These are phyloP conservation scores for Solanum lignicaule DNA, from an alignment of 257 asterid species.

Conservation along the genomic window DNA sequence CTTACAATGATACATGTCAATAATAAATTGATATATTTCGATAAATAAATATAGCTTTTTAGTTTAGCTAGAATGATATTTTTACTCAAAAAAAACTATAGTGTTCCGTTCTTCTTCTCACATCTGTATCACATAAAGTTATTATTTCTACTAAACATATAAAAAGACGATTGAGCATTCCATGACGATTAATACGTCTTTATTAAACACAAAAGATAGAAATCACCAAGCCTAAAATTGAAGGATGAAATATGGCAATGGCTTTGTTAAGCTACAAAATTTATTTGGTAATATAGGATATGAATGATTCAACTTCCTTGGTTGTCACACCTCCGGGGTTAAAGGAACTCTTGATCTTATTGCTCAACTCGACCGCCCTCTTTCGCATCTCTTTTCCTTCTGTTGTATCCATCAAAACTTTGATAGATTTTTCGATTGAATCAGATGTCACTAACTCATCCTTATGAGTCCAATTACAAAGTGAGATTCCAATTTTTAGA, in stretches of 20 bases:
- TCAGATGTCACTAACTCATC: background rate
- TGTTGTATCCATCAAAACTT: background rate
- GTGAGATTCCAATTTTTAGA: background rate
- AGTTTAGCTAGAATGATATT: no score
- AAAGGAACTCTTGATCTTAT: background rate
- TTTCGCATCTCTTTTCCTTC: background rate
- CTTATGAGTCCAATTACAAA: background rate
- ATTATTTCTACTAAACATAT: no score
- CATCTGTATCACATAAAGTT: no score
- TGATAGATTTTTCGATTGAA: background rate
- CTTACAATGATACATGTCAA: fast-evolving
- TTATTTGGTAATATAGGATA: background rate
- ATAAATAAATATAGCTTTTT: no score
- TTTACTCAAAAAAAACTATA: no score
- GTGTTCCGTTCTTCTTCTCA: no score
- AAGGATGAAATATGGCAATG: no score
- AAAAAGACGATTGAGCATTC: no score
- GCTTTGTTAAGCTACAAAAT: background rate
- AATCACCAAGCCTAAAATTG: no score
- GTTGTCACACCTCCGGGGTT: background rate
- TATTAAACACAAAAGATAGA: no score
- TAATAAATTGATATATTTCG: no score
- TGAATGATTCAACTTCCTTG: background rate
- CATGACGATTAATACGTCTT: no score
- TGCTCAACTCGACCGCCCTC: background rate